Evolutionary conservation across 768 basidiomycete species (phyloP).

Genomic region (Rhodosporidiobolus sp.): DNA sequence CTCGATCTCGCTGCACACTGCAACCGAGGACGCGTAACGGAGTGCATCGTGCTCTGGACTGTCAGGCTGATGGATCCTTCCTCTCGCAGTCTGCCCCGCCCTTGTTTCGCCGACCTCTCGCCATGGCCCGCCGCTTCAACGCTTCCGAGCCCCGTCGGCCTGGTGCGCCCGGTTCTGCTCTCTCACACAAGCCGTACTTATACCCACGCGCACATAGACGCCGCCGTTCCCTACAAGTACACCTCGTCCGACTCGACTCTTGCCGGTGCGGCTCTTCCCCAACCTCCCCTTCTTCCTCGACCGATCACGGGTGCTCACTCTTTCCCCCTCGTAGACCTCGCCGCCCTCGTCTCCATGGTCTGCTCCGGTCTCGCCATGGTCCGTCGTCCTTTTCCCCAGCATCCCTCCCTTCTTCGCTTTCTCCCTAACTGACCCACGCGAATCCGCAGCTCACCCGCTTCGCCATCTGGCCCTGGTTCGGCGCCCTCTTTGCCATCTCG

Average conservation of each 20-base stretch:
- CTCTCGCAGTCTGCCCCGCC: no score
- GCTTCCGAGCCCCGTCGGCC: slow-evolving; percentile 16
- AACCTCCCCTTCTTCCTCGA: no score
- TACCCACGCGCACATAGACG: no score
- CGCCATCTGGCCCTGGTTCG: slow-evolving; percentile 31
- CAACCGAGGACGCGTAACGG: no score
- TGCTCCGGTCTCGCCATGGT: slow-evolving; percentile 28
- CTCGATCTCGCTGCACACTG: no score
- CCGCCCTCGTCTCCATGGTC: slow-evolving; percentile 5
- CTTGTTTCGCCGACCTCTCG: no score
- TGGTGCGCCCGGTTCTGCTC: no score
- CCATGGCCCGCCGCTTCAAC: slow-evolving; percentile 22
- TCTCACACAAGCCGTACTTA: no score
- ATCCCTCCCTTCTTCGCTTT: not conserved
- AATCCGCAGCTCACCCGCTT: not conserved
- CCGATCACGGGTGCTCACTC: not conserved
- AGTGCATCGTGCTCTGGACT: no score
- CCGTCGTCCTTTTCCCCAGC: not conserved
- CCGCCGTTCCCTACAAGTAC: slow-evolving; percentile 15
- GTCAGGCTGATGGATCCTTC: no score
- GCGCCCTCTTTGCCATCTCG: slow-evolving; percentile 11
- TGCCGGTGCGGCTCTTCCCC: slow-evolving; percentile 11
- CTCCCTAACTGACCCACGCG: not conserved
- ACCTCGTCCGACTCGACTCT: not conserved
- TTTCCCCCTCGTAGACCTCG: slow-evolving; percentile 6